Conservation (phyloP, 106 monocot genomes). For the Posidonia australis region DNA sequence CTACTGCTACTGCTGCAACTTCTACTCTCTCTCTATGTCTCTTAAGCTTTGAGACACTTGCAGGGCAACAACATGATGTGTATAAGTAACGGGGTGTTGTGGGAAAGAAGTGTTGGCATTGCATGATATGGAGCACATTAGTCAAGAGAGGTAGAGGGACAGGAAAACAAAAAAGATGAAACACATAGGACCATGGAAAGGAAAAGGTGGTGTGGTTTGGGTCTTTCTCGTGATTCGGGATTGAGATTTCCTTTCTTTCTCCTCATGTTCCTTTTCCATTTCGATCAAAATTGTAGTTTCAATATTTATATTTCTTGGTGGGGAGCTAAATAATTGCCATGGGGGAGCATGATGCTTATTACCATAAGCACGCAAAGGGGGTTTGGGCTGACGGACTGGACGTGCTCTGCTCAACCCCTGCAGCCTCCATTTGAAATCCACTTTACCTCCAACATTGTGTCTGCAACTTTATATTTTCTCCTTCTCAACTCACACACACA, state of each 20-base stretch:
- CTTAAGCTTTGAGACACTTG: too few relatives aligned
- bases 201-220: slow-evolving; percentile 9
- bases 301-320: background rate
- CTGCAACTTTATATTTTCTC: background rate
- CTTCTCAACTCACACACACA: too few relatives aligned
- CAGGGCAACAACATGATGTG: too few relatives aligned
- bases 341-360: background rate
- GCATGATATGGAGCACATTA: background rate
- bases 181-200: slow-evolving; percentile 7
- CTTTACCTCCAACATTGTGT: background rate
- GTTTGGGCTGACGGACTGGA: background rate
- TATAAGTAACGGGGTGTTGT: slow-evolving; percentile 25
- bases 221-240: slow-evolving; percentile 41
- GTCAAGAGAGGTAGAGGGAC: background rate
- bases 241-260: slow-evolving; percentile 2
- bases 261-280: background rate
- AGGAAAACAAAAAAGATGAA: background rate
- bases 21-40: too few relatives aligned
- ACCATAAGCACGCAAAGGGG: background rate
- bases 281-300: background rate
- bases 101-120: background rate
- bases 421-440: background rate
- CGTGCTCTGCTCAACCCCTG: background rate
- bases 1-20: too few relatives aligned
- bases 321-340: slow-evolving; percentile 16